Base-by-base conservation (phyloP, 2,329 filamentous ascomycete species). In the Aspergillus ochraceoroseus region DNA sequence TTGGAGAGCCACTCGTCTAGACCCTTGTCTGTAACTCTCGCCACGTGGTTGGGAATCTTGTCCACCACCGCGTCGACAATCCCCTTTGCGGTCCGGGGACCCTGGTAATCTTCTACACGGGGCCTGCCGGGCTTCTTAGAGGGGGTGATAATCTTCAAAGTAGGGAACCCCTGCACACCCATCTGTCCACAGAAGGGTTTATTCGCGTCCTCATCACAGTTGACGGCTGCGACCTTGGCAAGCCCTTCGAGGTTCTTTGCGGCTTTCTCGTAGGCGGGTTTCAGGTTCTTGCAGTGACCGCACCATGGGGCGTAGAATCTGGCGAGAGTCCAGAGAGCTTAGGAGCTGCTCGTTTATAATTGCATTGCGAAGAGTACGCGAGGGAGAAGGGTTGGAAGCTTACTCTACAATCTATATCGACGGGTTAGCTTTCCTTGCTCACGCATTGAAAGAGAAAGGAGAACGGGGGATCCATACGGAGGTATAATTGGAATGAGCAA, bases 241-340 rank as follows among this genome's bases (percentile, higher is more conserved):
- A 96, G 76, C 9, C 92, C 92, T n/a, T 84, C 79, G 43, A 98
- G 82, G 56, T 82, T 87, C 57, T 83, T 85, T 54, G 92, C 92
- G 2, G 83, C 89, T 67, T 95, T 95, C 66, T 96, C 90, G 68
- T 92, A 98, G 30, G 87, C 86, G 2, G 89, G 90, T 70, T 95
- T 89, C 58, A 98, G 83, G 68, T 85, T 95, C 69, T 95, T 78
- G 72, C 92, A 98, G 70, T 96, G 92, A 28, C 90, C 92, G 59
- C 92, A 96, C 90, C 90, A 96, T 15, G 90, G 90, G 6, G 90
- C 90, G 60, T 95, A 96, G 75, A 96, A 96, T 68, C 89, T 87
- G 62, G 18, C 20, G 13, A 17, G n/a, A 20, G 17, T 26, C 29
- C 9, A 28, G 20, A n/a, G 27, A 29, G 80, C 41, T 44, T 39